A percentile compares a stretch with the other conserved stretches of the same genome.
Conservation (phyloP, 2,329 filamentous ascomycete species). For the Epichloe gansuensis region DNA sequence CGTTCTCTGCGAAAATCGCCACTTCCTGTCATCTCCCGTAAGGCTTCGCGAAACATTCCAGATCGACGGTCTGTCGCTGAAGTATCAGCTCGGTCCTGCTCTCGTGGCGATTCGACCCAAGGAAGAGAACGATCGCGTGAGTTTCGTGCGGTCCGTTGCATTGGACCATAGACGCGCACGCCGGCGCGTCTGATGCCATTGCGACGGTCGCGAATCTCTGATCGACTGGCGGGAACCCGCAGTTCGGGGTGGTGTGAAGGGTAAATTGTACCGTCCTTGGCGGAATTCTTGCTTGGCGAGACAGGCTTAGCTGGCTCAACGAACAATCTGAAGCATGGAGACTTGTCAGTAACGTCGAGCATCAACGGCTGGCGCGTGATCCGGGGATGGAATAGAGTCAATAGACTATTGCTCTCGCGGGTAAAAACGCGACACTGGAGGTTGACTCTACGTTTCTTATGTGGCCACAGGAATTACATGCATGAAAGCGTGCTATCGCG, state of each 20-base stretch:
- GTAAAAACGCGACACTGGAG: conserved; percentile 6
- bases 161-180: conserved; percentile 15
- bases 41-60: conserved; percentile 5
- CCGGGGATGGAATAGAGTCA: background rate
- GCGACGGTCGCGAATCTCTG: conserved; percentile 19
- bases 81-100: conserved; percentile 1
- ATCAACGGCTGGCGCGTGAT: background rate
- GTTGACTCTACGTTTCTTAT: background rate
- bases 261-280: conserved; percentile 13
- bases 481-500: background rate
- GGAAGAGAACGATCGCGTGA: conserved; percentile 9
- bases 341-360: conserved; percentile 7
- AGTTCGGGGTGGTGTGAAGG: conserved; percentile 27
- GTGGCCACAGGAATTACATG: background rate
- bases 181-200: conserved; percentile 12
- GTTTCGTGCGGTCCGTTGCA: conserved; percentile 13
- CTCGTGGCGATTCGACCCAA: conserved; percentile 12
- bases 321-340: conserved; percentile 26
- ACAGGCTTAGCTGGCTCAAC: conserved; percentile 33
- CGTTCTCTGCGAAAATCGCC: conserved; percentile 14
- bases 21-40: conserved; percentile 10
- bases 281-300: conserved; percentile 21
- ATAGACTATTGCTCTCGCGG: background rate
- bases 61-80: background rate
- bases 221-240: conserved; percentile 21